Base-by-base conservation (phyloP, 352 stramenopile genomes). In the Phytophthora rubi region DNA sequence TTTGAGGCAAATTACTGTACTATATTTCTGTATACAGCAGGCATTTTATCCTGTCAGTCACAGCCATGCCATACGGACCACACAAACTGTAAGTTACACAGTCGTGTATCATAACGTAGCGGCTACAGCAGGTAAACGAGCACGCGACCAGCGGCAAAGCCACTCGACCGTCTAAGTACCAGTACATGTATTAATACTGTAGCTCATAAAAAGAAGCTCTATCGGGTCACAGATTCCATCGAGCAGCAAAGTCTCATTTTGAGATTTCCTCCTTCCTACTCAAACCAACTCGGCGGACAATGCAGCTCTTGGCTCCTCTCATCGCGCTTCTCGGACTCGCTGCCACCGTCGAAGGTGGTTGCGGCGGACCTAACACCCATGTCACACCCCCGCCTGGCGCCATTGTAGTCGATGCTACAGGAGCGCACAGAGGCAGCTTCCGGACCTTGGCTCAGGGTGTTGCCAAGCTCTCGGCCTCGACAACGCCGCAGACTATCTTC, bases 281-380 rank as follows among this genome's bases (percentile, higher is more conserved):
- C 44, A 30, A 51, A 28, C 18, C 45, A 51, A 26, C n/a, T 51
- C 42, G 16, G n/a, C 42, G 16, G 15, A 51, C 18, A 15, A 51
- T 51, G 45, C 45, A 52, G 45, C 16, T 52, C 45, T 28, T 52
- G 45, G 18, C 45, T 15, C n/a, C 45, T 6, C 45, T 51, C n/a
- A 5, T 51, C 18, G n/a, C 18, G 3, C 45, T 51, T 7, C 7
- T 51, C 18, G 45, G 45, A 28, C 45, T 51, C n/a, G 45, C 8
- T 23, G 16, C 18, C 18, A 7, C n/a, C 0, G 45, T 28, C 18
- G n/a, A 51, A 13, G 45, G 45, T n/a, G 45, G 1, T 5, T 51
- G 45, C 45, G 16, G n/a, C 8, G 45, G 45, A 13, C n/a, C 45
- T 8, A 51, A 51, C n/a, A 8, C 45, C 18, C 45, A 7, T 51